These are phyloP conservation scores for Syzygium malaccense DNA, from an alignment of 441 rosid species.

Conservation along the genomic window DNA sequence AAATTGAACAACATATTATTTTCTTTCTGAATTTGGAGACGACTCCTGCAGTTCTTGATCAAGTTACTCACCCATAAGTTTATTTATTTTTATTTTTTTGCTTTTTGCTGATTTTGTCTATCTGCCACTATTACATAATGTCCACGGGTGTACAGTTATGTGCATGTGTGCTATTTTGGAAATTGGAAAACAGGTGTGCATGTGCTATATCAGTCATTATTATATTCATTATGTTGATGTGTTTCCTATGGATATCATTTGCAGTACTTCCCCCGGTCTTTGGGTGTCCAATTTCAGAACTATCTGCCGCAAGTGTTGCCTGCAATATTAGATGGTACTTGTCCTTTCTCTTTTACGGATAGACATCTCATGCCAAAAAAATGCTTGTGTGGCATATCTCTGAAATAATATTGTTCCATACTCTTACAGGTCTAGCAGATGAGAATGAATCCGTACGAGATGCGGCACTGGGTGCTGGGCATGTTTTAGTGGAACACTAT, in stretches of 20 bases:
- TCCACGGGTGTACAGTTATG: not conserved
- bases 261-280: constrained; percentile 93
- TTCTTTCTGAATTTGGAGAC: not conserved
- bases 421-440: constrained; percentile 84
- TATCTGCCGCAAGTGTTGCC: constrained; percentile 90
- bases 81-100: not conserved
- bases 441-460: constrained; percentile 99
- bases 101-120: not conserved
- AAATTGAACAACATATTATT: not conserved
- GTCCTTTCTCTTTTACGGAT: not conserved
- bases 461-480: constrained; percentile 99
- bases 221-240: not conserved
- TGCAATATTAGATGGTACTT: constrained; percentile 86
- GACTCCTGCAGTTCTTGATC: not conserved
- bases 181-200: not conserved
- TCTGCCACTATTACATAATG: not conserved
- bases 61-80: not conserved
- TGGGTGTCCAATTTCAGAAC: constrained; percentile 92
- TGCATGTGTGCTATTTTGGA: not conserved
- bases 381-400: not conserved
- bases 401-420: not conserved
- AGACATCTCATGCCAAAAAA: not conserved
- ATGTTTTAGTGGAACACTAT: constrained; percentile 97
- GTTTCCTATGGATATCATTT: not conserved
- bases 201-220: not conserved